Base-by-base conservation (phyloP, 768 basidiomycete species). In the Boletus rubescentipes region DNA sequence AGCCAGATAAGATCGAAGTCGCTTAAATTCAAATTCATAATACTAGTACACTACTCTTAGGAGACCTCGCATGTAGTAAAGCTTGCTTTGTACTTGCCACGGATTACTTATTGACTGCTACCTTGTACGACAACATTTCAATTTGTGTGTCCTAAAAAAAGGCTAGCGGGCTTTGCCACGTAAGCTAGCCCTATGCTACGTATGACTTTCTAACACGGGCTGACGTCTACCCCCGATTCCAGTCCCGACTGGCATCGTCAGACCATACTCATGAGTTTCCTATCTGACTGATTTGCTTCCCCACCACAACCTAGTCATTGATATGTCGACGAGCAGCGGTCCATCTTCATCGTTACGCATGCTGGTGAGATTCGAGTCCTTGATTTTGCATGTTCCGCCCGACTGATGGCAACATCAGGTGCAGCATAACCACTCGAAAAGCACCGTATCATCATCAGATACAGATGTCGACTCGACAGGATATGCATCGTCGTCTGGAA, bases 401-500 rank as follows among this genome's bases (percentile, higher is more conserved):
- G n/a, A n/a, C 4, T 42, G 23, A 42, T 55, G 38, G 51, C 16
- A 14, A 14, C 15, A 39, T 18, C 47, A 57, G 47, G 46, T 34
- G 21, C 53, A 29, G 20, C 29, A 49, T 34, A 57, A 57, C 20
- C 41, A 29, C 26, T 57, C 46, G 7, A 43, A 37, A 12, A 58
- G n/a, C 20, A 56, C 53, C 4, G 42, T 57, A 26, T 54, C 53
- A 5, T 53, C 68, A 9, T 56, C 60, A 15, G 68, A 66, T 18
- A 68, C 61, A 9, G 68, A 68, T 10, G 18, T 16, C 10, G 61
- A 59, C 44, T 66, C 57, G 44, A 31, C 34, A 23, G 51, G 54
- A 40, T 68, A 68, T 26, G 38, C 56, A 0, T 68, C 67, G 41
- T 68, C 68, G 40, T 70, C 67, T 45, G 67, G 67, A 21, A 61